phyloP scores from a whole-genome alignment of 2,329 filamentous ascomycete species.

The Botrytis porri region DNA sequence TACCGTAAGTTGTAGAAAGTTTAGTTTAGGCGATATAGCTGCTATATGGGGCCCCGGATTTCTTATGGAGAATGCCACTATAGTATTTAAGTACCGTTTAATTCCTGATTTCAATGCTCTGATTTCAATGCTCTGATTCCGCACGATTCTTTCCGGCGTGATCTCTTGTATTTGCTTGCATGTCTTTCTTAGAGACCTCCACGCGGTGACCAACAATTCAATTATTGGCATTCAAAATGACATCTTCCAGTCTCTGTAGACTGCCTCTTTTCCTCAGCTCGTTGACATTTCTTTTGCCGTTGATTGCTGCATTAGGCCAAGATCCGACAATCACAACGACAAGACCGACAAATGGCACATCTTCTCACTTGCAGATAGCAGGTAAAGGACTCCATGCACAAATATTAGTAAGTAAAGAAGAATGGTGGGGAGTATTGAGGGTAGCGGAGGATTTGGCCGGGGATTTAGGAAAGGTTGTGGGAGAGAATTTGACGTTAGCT shows the following conservation, averaged over 20 bases:
- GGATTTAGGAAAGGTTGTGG: conserved; percentile 66
- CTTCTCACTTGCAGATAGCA: conserved; percentile 29
- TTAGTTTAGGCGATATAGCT: neutral
- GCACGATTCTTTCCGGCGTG: neutral
- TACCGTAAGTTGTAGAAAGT: neutral
- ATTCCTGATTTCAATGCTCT: neutral
- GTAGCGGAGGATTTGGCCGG: conserved; percentile 63
- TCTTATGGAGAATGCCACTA: neutral
- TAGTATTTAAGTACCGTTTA: neutral
- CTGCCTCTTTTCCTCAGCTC: conserved; percentile 1
- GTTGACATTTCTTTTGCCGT: neutral
- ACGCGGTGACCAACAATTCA: conserved; percentile 6
- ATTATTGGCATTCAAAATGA: neutral
- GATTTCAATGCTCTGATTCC: neutral
- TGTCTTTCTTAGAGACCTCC: neutral
- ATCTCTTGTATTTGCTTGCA: neutral
- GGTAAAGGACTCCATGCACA: conserved; percentile 42
- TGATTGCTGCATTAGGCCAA: conserved; percentile 9
- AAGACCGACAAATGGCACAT: conserved; percentile 35
- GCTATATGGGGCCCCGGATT: conserved; percentile 2
- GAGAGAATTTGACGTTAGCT: conserved; percentile 54
- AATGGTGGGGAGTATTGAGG: conserved; percentile 67
- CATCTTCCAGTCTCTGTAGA: neutral
- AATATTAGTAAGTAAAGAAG: conserved; percentile 55
- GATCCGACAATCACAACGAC: conserved; percentile 26